Evolutionary conservation across 2,329 filamentous ascomycete genomes (phyloP), one percentile per base, ranked within the genome.

Genomic region (Fusarium illudens): DNA sequence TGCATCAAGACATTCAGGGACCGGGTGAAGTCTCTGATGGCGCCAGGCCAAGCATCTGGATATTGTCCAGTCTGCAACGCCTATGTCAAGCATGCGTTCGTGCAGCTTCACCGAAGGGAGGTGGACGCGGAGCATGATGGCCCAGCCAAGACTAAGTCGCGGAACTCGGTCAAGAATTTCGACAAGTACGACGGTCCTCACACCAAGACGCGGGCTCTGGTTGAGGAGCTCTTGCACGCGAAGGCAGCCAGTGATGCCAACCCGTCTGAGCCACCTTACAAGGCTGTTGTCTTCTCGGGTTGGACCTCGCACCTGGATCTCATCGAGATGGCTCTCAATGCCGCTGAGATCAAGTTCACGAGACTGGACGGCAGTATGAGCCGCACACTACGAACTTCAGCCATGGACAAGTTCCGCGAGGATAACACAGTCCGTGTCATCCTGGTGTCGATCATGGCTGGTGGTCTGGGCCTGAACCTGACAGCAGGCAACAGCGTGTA

Each of bases 271-370:
- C 86, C 88, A 1, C 94, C 94, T 0, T 91, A 93, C 79, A 98
- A 97, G 78, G 96, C 93, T 25, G 94, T 99, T 13, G 89, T 99
- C 7, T 98, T 98, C 79, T 97, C 94, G 0, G 90, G 90, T n/a
- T 98, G 96, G 94, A 98, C 96, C 0, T 90, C 92, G 0, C 94
- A 98, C 76, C 87, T 99, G 15, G 94, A 98, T 76, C 87, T 99
- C 19, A 97, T 99, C 70, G 89, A 96, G 75, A 84, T 93, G 51
- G 95, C 94, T 0, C 85, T 98, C 13, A 84, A 88, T 29, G 84
- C 87, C 51, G 85, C 85, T 11, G 83, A 85, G 10, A 92, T 96
- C 76, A 82, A 79, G 2, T 94, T 89, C 75, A 88, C 89, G 5
- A 92, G 96, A n/a, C 89, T 99, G 2, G 96, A 98, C 73, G 96